phyloP scores from a whole-genome alignment of 1,139 yeast species.

The Saccharomycopsis crataegensis region DNA sequence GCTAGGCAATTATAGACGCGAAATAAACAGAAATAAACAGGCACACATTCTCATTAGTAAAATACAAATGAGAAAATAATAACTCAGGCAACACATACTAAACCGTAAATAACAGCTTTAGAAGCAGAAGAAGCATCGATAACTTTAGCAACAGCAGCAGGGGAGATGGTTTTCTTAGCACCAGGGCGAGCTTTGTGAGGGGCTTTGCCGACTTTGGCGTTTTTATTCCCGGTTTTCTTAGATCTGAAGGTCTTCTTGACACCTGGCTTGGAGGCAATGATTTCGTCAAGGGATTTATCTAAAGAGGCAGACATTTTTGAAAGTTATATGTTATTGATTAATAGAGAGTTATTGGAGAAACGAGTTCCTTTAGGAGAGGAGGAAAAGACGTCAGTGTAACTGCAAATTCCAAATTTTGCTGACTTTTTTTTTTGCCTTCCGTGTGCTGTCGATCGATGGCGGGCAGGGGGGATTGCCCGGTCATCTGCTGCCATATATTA shows the following conservation, averaged over 20 bases:
- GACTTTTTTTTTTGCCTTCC: neutral
- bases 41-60: too few relatives aligned
- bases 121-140: conserved; percentile 56
- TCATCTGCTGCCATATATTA: too few relatives aligned
- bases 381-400: neutral
- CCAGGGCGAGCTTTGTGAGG: conserved; percentile 29
- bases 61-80: neutral
- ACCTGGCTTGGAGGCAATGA: conserved; percentile 52
- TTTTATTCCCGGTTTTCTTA: conserved; percentile 24
- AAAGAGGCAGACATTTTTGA: conserved; percentile 53
- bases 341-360: neutral
- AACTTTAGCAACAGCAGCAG: conserved; percentile 26
- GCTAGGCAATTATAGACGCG: too few relatives aligned
- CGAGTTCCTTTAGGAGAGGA: neutral
- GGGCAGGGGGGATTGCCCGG: too few relatives aligned
- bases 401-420: neutral
- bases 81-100: conserved; percentile 25
- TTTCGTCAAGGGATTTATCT: conserved; percentile 94
- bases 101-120: conserved; percentile 67
- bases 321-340: neutral
- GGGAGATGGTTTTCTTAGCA: conserved; percentile 31
- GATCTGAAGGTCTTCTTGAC: conserved; percentile 21
- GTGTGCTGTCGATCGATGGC: neutral
- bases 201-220: conserved; percentile 28
- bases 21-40: too few relatives aligned